Evolutionary conservation across 345 rosid species (phyloP).

Genomic region (Aquilaria sinensis): DNA sequence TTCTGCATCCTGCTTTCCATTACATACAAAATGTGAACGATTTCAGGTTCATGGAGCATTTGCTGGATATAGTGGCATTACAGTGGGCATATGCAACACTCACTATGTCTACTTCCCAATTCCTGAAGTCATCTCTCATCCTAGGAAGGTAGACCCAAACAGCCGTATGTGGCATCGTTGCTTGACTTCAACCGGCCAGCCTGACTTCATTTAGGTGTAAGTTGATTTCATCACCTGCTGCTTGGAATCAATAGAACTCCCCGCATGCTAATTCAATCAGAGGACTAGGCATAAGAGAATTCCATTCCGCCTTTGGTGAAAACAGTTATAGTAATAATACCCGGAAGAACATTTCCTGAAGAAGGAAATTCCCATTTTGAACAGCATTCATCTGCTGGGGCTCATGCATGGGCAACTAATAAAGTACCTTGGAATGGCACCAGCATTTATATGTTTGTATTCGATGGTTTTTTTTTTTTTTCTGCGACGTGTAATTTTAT

Average conservation of each 20-base stretch:
- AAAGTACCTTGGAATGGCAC: no score
- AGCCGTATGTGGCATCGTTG: slow-evolving; percentile 99
- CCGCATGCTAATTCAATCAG: neutral
- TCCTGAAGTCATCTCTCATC: slow-evolving; percentile 84
- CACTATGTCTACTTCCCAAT: slow-evolving; percentile 93
- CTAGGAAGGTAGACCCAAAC: slow-evolving; percentile 86
- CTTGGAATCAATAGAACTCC: neutral
- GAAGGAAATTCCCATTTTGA: neutral
- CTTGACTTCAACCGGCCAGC: slow-evolving; percentile 96
- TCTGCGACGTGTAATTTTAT: no score
- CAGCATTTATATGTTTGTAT: no score
- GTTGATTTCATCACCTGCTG: neutral
- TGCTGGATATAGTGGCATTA: slow-evolving; percentile 95
- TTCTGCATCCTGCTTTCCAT: no score
- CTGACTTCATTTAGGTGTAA: slow-evolving; percentile 58
- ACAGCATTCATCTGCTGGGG: slow-evolving; percentile 2
- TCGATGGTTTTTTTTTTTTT: no score
- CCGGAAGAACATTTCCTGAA: neutral
- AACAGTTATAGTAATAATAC: slow-evolving; percentile 15
- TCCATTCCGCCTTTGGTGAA: slow-evolving; percentile 3
- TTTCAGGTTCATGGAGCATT: slow-evolving; percentile 95
- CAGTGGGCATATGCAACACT: slow-evolving; percentile 93
- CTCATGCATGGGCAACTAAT: no score
- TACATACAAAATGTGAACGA: neutral
- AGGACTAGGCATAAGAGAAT: slow-evolving; percentile 1